Evolutionary conservation across 2,329 filamentous ascomycete genomes (phyloP), one percentile per base, ranked within the genome.

Genomic region (Colletotrichum sp.): DNA sequence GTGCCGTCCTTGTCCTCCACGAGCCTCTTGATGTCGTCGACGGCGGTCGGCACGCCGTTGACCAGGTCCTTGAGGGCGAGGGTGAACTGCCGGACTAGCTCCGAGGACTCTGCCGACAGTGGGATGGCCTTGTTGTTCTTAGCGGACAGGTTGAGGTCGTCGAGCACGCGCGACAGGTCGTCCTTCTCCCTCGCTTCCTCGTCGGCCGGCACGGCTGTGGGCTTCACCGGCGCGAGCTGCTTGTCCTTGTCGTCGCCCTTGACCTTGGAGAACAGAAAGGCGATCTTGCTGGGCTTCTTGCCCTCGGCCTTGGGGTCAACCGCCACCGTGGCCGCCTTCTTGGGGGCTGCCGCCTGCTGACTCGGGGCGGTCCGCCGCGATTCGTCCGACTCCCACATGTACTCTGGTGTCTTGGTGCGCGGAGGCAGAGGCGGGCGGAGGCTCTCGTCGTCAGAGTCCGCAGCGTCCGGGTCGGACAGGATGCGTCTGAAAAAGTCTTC

Each of bases 11-110:
- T 89, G 81, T 93, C 91, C 75, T 93, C 90, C 59, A 94, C 84
- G 26, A 94, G 88, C 16, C 82, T 81, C 4, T 88, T 92, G n/a
- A 99, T 93, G 83, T 99, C 97, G 82, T 94, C 90, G 84, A 98
- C 98, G 4, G 97, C 97, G 1, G 96, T 98, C 5, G 97, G 97
- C 3, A 95, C 97, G 77, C 97, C 97, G 82, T 96, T 96, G 81
- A 97, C 92, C 18, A 98, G 91, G 83, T 99, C 97, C 83, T 96
- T 97, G 82, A 99, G 94, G 39, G 98, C 93, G 72, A 96, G 89
- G 2, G 95, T 98, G 89, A 99, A 99, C 77, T 93, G 92, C 70
- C 92, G 91, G 68, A 98, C 91, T 34, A 98, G 90, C 78, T 95
- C 94, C 77, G 95, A 93, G 0, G 95, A 96, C 80, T 98, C 96